Evolutionary conservation across 768 basidiomycete genomes (phyloP).

Genomic region (Macrolepiota albuminosa): DNA sequence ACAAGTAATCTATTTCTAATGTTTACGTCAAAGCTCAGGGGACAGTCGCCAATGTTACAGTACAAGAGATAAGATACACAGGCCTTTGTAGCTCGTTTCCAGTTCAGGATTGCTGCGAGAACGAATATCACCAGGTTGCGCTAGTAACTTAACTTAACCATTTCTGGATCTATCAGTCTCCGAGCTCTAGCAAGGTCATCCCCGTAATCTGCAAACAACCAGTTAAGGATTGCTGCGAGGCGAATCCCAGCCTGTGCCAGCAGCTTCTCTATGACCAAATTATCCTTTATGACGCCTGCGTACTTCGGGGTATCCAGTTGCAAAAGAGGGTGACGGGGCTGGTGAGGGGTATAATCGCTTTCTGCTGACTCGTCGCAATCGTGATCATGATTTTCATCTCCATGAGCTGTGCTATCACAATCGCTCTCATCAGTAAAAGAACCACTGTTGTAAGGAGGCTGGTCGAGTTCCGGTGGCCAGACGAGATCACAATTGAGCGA

Average conservation of each 20-base stretch:
- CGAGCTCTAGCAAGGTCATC: background rate
- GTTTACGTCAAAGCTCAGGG: background rate
- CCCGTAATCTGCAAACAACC: slow-evolving; percentile 47
- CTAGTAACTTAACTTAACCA: background rate
- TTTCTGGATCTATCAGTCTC: background rate
- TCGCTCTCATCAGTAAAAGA: background rate
- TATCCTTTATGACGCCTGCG: slow-evolving; percentile 57
- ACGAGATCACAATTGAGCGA: slow-evolving; percentile 77
- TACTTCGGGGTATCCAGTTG: slow-evolving; percentile 85
- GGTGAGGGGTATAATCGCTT: background rate
- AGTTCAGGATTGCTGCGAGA: background rate
- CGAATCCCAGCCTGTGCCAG: slow-evolving; percentile 81
- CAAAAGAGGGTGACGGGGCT: slow-evolving; percentile 30
- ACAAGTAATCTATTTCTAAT: background rate
- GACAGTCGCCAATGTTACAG: background rate
- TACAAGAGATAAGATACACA: background rate
- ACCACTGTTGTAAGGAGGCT: slow-evolving; percentile 31
- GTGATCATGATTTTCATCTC: slow-evolving; percentile 13
- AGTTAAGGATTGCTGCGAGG: slow-evolving; percentile 80
- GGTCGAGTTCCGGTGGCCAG: slow-evolving; percentile 72
- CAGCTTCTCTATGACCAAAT: slow-evolving; percentile 75
- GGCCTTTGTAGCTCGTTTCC: background rate
- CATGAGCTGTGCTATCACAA: background rate
- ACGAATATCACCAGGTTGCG: too few relatives aligned
- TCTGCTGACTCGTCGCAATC: slow-evolving; percentile 8